phyloP scores from a whole-genome alignment of 2,329 filamentous ascomycete genomes.

The Botrytis aclada region DNA sequence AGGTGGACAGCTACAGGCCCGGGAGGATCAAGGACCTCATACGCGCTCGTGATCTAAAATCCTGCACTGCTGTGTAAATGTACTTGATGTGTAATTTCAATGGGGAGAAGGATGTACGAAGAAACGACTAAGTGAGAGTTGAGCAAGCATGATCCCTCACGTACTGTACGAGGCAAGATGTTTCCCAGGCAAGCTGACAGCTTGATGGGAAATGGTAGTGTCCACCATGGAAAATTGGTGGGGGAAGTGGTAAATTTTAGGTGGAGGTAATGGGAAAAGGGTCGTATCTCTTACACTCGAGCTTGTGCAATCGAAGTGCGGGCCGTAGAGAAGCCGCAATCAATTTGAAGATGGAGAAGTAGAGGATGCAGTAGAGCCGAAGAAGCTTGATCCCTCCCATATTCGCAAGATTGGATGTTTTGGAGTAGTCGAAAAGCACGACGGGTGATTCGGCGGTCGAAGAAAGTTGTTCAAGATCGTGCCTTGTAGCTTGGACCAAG shows the following conservation, averaged over 20 bases:
- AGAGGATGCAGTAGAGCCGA: not conserved
- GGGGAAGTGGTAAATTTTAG: not conserved
- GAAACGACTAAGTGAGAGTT: too few species aligned
- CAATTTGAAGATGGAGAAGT: not conserved
- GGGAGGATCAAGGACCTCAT: not conserved
- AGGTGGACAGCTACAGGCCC: not conserved
- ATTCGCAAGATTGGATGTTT: not conserved
- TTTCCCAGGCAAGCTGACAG: not conserved
- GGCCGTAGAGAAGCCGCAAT: not conserved
- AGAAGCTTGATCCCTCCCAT: not conserved
- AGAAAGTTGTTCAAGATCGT: not conserved
- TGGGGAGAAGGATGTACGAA: not conserved
- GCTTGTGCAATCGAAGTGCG: not conserved
- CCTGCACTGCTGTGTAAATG: not conserved
- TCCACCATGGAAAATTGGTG: not conserved
- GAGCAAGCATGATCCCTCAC: not conserved
- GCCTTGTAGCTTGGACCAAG: not conserved
- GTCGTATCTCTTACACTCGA: not conserved
- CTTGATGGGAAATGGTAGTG: not conserved
- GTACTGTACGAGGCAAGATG: not conserved
- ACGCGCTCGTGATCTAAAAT: not conserved
- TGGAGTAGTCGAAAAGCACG: not conserved
- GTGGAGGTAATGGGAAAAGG: not conserved
- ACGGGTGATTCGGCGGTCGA: not conserved
- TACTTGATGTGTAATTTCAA: not conserved